A percentile compares a stretch with the other conserved stretches of the same genome.
These are phyloP conservation scores for Melastoma candidum DNA, from an alignment of 441 rosid species.

Conservation along the genomic window DNA sequence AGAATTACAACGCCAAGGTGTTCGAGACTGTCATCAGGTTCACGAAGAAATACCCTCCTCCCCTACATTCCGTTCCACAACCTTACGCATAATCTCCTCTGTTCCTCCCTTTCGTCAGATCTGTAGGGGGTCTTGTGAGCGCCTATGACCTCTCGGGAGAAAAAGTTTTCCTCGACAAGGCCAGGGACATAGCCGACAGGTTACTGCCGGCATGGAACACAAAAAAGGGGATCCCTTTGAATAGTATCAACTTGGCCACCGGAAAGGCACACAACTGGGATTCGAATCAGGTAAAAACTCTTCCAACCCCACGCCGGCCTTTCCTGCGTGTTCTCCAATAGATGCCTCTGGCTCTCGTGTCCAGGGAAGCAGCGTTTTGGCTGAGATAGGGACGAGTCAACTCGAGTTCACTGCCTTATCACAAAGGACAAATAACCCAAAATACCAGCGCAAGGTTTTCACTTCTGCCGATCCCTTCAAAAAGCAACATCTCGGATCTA, in stretches of 20 bases:
- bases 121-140: constrained; percentile 4
- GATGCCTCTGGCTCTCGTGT: background rate
- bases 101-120: background rate
- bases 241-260: constrained; percentile 8
- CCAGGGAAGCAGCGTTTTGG: constrained; percentile 8
- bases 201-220: constrained; percentile 8
- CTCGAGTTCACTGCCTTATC: constrained; percentile 4
- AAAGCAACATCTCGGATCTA: too few species aligned
- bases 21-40: constrained; percentile 4
- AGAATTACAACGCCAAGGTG: background rate
- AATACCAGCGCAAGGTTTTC: constrained; percentile 3
- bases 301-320: background rate
- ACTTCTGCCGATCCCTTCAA: background rate
- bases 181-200: constrained; percentile 6
- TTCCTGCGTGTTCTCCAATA: background rate
- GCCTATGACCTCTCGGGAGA: constrained; percentile 8
- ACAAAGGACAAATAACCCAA: constrained; percentile 8
- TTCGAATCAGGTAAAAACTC: background rate
- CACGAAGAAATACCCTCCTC: background rate
- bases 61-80: background rate
- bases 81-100: too few species aligned
- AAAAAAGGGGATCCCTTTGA: background rate
- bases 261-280: background rate
- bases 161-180: constrained; percentile 5
- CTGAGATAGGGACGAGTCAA: constrained; percentile 5